Conservation (phyloP, 1,284 basidiomycete species). For the Puccinia polysora region DNA sequence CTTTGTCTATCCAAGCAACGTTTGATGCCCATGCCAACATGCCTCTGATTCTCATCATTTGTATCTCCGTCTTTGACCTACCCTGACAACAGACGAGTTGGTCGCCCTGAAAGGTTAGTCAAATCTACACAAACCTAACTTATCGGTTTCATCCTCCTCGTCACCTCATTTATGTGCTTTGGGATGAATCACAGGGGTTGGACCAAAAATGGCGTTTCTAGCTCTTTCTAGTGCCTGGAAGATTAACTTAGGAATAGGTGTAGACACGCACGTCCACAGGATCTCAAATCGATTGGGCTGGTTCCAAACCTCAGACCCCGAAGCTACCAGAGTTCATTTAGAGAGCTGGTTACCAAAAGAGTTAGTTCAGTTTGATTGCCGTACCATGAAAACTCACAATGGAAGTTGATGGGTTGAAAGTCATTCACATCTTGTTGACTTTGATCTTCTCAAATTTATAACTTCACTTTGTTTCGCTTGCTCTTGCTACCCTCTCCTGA, state of each 20-base stretch:
- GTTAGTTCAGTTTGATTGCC: neutral
- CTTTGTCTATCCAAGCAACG: neutral
- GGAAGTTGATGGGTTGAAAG: neutral
- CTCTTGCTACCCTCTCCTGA: neutral
- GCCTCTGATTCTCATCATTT: slow-evolving; percentile 65
- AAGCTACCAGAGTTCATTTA: slow-evolving; percentile 79
- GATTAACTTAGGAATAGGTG: slow-evolving; percentile 89
- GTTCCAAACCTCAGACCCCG: slow-evolving; percentile 83
- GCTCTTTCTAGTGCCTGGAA: slow-evolving; percentile 75
- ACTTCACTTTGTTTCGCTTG: neutral
- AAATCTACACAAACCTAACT: slow-evolving; percentile 57
- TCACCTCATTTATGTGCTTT: neutral
- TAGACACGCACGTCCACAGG: slow-evolving; percentile 91
- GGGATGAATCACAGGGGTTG: slow-evolving; percentile 48
- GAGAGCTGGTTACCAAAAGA: slow-evolving; percentile 83
- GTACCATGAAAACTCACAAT: too few relatives aligned
- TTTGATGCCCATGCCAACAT: slow-evolving; percentile 66
- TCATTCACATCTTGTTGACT: neutral
- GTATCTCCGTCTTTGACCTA: neutral
- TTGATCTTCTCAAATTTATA: neutral
- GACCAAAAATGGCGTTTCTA: slow-evolving; percentile 54
- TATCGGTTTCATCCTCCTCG: neutral
- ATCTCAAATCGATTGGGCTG: slow-evolving; percentile 88
- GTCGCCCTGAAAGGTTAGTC: slow-evolving; percentile 24
- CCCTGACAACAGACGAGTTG: slow-evolving; percentile 18